A percentile compares a stretch with the other conserved stretches of the same genome.
phyloP scores from a whole-genome alignment of 208 protist species.

The Leishmania martiniquensis region DNA sequence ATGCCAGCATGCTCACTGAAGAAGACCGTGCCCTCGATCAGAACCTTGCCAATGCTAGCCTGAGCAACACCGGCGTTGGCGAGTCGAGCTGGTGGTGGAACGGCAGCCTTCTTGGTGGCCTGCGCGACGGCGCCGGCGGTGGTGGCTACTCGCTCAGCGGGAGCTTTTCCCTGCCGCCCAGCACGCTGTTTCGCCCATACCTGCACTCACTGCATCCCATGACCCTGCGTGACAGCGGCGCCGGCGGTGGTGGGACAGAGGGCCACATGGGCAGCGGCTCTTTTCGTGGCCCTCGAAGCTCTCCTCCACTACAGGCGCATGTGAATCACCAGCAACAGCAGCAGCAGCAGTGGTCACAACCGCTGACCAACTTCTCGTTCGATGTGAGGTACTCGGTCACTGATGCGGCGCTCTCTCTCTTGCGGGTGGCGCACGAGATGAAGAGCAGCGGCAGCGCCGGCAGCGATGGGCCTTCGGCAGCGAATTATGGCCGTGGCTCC shows the following conservation, averaged over 20 bases:
- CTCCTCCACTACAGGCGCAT: not conserved
- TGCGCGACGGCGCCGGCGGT: constrained; percentile 1
- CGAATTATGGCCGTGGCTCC: not conserved
- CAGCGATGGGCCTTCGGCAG: constrained; percentile 1
- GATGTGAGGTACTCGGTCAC: constrained; percentile 16
- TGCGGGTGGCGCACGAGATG: constrained; percentile 21
- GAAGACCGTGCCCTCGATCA: constrained; percentile 20
- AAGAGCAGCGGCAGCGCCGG: constrained; percentile 6
- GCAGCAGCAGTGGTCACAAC: constrained; percentile 9
- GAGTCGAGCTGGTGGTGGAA: constrained; percentile 12
- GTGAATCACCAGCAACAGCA: constrained; percentile 2
- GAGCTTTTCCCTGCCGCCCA: constrained; percentile 18
- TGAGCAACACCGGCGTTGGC: constrained; percentile 13
- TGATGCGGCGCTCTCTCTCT: constrained; percentile 23
- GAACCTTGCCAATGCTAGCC: constrained; percentile 18
- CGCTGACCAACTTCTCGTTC: constrained; percentile 17
- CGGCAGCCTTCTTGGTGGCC: not conserved
- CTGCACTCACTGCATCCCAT: constrained; percentile 1
- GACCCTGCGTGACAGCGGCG: not conserved
- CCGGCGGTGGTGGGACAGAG: not conserved
- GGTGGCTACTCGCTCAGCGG: constrained; percentile 17
- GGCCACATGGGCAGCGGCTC: constrained; percentile 16
- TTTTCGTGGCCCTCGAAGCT: constrained; percentile 6
- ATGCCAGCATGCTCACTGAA: not conserved
- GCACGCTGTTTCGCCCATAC: not conserved